Percentiles rank a stretch among this genome's conserved stretches.
Evolutionary conservation across 257 asterid genomes (phyloP).

Genomic region (Nicotiana benthamiana): DNA sequence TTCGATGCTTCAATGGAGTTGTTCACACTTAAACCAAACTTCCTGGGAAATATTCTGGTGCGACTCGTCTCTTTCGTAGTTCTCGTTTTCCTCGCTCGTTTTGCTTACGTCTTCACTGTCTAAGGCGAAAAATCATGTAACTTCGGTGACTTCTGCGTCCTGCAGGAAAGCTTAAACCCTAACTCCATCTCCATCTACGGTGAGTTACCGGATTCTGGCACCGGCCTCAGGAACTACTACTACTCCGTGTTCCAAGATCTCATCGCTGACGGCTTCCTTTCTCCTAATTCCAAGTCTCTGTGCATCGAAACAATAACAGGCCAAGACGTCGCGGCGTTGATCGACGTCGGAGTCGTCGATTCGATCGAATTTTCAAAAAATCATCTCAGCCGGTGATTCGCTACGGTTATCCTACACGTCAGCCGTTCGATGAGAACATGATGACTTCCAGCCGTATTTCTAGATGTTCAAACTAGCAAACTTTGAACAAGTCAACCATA

Average conservation of each 20-base stretch:
- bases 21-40: conserved; percentile 13
- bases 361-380: conserved; percentile 31
- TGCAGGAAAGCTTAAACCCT: conserved; percentile 11
- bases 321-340: conserved; percentile 37
- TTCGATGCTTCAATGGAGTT: conserved; percentile 32
- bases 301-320: conserved; percentile 34
- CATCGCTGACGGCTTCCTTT: conserved; percentile 32
- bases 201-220: conserved; percentile 1
- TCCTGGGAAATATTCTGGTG: conserved; percentile 37
- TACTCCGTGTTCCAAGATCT: conserved; percentile 46
- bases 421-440: conserved; percentile 23
- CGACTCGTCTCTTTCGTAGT: conserved; percentile 46
- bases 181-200: background rate
- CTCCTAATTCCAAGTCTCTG: conserved; percentile 31
- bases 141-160: conserved; percentile 32
- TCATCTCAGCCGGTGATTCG: conserved; percentile 20
- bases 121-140: conserved; percentile 30
- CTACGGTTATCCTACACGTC: conserved; percentile 7
- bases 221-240: conserved; percentile 28
- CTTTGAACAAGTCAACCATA: too few relatives aligned
- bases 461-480: too few relatives aligned
- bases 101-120: conserved; percentile 44
- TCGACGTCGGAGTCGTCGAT: conserved; percentile 34
- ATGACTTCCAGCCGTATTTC: too few relatives aligned
- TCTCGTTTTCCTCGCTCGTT: conserved; percentile 49